phyloP scores from a whole-genome alignment of 306 rosid genomes.

The Trifolium subterraneum region DNA sequence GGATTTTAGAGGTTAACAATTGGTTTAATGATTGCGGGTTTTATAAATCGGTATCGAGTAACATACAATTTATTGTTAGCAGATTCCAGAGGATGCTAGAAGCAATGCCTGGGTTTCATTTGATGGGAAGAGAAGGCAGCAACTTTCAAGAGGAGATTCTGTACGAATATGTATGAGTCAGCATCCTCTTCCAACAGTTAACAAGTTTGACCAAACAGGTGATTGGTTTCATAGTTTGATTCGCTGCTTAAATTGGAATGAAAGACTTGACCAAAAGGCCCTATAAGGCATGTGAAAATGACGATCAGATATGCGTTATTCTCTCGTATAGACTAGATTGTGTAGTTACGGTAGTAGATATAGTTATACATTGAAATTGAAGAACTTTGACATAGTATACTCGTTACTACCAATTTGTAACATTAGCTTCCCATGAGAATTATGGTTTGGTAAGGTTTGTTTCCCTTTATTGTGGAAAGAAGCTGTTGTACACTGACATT shows the following conservation, averaged over 20 bases:
- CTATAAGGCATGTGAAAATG: conserved; percentile 51
- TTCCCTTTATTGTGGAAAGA: conserved; percentile 13
- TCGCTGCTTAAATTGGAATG: conserved; percentile 99
- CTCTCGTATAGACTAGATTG: conserved; percentile 30
- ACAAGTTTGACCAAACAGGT: conserved; percentile 96
- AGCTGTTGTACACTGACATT: conserved; percentile 41
- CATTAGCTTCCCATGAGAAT: conserved; percentile 41
- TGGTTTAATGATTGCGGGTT: conserved; percentile 26
- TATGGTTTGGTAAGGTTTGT: conserved; percentile 29
- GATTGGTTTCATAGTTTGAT: conserved; percentile 99
- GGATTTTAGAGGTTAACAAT: conserved; percentile 27
- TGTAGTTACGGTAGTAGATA: conserved; percentile 57
- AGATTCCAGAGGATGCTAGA: conserved; percentile 96
- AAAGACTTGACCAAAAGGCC: conserved; percentile 97
- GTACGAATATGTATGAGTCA: conserved; percentile 86
- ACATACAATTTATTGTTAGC: conserved; percentile 41
- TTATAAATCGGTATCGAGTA: conserved; percentile 28
- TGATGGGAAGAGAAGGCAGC: conserved; percentile 99
- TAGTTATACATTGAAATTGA: conserved; percentile 43
- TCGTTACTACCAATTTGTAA: conserved; percentile 37
- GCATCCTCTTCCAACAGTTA: conserved; percentile 97
- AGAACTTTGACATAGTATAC: conserved; percentile 37
- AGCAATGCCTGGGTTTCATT: conserved; percentile 98
- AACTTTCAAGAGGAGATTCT: conserved; percentile 96
- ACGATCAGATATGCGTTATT: conserved; percentile 29